These are phyloP conservation scores for Leccinum griseonigrum DNA, from an alignment of 1,284 basidiomycete species.

Conservation along the genomic window DNA sequence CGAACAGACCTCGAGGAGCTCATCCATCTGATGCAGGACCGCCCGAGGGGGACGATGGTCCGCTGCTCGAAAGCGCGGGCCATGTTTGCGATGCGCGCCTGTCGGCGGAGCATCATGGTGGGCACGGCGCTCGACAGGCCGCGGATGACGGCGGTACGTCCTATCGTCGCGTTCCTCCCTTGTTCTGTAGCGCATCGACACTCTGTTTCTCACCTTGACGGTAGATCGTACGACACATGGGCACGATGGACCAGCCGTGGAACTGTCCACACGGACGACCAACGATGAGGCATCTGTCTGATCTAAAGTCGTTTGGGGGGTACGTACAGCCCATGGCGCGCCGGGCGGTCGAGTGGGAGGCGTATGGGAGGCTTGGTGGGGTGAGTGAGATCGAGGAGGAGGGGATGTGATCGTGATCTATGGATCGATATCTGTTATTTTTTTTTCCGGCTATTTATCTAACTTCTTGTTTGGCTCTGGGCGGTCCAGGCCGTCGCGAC, in stretches of 20 bases:
- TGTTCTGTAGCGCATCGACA: neutral
- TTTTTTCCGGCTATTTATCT: neutral
- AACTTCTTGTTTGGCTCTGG: neutral
- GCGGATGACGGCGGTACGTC: conserved; percentile 79
- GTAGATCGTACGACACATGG: conserved; percentile 91
- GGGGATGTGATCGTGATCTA: neutral
- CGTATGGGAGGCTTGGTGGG: conserved; percentile 9
- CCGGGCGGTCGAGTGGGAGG: conserved; percentile 24
- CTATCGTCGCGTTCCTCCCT: too few species aligned
- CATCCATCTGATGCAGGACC: conserved; percentile 80
- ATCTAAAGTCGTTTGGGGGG: conserved; percentile 28
- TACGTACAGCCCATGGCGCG: conserved; percentile 14
- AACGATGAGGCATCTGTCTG: conserved; percentile 85
- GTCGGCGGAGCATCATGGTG: conserved; percentile 95
- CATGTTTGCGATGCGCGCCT: conserved; percentile 97
- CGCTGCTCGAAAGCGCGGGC: conserved; percentile 89
- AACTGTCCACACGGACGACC: conserved; percentile 96
- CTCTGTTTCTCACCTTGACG: too few species aligned
- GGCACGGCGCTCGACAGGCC: conserved; percentile 76
- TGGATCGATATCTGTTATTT: neutral
- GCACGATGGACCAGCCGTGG: conserved; percentile 96
- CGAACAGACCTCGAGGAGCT: conserved; percentile 91
- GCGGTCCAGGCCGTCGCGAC: neutral
- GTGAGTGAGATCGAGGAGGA: neutral
- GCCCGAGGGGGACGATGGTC: conserved; percentile 75